Evolutionary conservation across 768 basidiomycete species (phyloP).

Genomic region (Myochromella boudieri): DNA sequence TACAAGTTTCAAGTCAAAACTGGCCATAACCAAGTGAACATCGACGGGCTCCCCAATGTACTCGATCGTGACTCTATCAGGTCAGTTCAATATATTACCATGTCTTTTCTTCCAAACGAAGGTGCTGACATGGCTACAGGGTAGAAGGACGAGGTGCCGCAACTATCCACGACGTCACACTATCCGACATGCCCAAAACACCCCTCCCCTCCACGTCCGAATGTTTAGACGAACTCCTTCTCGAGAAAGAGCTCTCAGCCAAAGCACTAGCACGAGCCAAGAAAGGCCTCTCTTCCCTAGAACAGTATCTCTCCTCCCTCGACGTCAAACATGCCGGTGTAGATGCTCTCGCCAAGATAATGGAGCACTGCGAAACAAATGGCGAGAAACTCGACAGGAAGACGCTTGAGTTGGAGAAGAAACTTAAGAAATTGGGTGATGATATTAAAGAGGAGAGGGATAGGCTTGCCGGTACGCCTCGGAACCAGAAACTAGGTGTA

Average conservation of each 20-base stretch:
- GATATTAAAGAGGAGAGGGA: slow-evolving; percentile 10
- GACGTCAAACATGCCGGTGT: slow-evolving; percentile 23
- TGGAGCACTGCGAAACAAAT: slow-evolving; percentile 2
- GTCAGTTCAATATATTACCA: slow-evolving; percentile 16
- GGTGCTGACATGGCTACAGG: no score
- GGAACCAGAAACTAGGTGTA: slow-evolving; percentile 12
- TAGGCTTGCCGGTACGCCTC: slow-evolving; percentile 8
- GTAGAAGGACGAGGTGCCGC: slow-evolving; percentile 34
- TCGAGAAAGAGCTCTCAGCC: slow-evolving; percentile 12
- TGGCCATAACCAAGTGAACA: slow-evolving; percentile 32
- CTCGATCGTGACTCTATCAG: slow-evolving; percentile 31
- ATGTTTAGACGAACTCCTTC: not conserved
- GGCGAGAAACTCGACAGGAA: not conserved
- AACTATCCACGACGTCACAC: slow-evolving; percentile 35
- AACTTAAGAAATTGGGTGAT: not conserved
- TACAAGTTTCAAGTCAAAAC: slow-evolving; percentile 29
- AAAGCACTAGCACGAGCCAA: slow-evolving; percentile 25
- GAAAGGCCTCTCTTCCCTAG: slow-evolving; percentile 22
- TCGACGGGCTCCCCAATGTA: slow-evolving; percentile 30
- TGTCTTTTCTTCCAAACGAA: not conserved
- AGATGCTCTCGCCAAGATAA: not conserved
- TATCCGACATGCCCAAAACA: slow-evolving; percentile 15
- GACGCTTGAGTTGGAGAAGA: not conserved
- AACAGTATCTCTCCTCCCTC: slow-evolving; percentile 26
- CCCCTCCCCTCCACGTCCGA: not conserved